Conservation (phyloP, 257 asterid genomes). For the Mentha longifolia region DNA sequence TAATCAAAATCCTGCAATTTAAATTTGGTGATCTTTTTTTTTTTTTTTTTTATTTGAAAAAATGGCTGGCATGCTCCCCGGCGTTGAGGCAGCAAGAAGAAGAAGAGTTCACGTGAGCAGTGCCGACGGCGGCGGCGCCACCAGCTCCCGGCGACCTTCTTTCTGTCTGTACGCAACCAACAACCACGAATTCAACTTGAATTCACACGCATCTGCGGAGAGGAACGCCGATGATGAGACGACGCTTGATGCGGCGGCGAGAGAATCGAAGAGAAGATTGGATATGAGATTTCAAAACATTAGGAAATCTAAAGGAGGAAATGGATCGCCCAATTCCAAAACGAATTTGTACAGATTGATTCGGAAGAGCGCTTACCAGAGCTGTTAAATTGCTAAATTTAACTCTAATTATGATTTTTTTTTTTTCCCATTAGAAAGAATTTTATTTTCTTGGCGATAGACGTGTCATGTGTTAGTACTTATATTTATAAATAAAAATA, state of each 20-base stretch:
- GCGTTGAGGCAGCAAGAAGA: slow-evolving; percentile 58
- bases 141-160: slow-evolving; percentile 41
- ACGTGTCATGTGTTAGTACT: too few species aligned
- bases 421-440: too few species aligned
- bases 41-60: background rate
- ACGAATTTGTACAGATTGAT: too few species aligned
- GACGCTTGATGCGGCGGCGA: slow-evolving; percentile 27
- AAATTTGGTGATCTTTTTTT: background rate
- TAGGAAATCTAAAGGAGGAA: background rate
- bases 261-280: slow-evolving; percentile 41
- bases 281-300: slow-evolving; percentile 24
- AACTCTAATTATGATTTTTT: too few species aligned
- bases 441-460: too few species aligned
- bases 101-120: slow-evolving; percentile 36
- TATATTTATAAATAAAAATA: too few species aligned
- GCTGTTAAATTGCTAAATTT: too few species aligned
- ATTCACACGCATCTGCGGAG: background rate
- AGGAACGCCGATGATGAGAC: slow-evolving; percentile 12
- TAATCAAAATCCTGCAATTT: too few species aligned
- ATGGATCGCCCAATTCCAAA: too few species aligned
- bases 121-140: background rate
- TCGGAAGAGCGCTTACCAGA: too few species aligned
- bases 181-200: background rate
- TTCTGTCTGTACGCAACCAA: slow-evolving; percentile 46
- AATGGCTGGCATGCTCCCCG: slow-evolving; percentile 53